Percentiles rank a stretch among this genome's conserved stretches.
Evolutionary conservation across 768 basidiomycete species (phyloP).

Genomic region (Trametes cinnabarina): DNA sequence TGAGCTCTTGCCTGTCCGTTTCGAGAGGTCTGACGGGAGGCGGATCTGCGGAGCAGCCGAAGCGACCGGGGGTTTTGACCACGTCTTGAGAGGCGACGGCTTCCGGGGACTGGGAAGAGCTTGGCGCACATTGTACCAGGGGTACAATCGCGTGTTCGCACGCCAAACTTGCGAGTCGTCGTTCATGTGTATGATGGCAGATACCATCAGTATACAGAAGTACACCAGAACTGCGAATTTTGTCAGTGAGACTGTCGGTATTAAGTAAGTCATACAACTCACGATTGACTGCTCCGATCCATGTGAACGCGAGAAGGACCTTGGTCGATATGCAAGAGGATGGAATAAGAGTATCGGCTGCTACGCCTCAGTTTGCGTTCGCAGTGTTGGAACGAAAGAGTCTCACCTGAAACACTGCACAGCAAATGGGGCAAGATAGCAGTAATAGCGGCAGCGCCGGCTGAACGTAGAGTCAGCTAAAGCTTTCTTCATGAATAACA

Average conservation of each 20-base stretch:
- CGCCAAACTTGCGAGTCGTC: constrained; percentile 53
- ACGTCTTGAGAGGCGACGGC: constrained; percentile 36
- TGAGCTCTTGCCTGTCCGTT: background rate
- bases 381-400: background rate
- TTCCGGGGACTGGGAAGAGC: constrained; percentile 34
- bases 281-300: constrained; percentile 34
- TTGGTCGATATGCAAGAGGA: constrained; percentile 49
- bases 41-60: constrained; percentile 13
- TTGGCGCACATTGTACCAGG: constrained; percentile 32
- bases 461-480: constrained; percentile 32
- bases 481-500: background rate
- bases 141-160: constrained; percentile 44
- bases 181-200: constrained; percentile 41
- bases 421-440: constrained; percentile 35
- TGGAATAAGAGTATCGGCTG: constrained; percentile 7
- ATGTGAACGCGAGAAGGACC: constrained; percentile 59
- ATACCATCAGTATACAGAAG: constrained; percentile 46
- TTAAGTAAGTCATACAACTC: background rate
- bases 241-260: background rate
- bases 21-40: constrained; percentile 6
- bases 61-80: constrained; percentile 29
- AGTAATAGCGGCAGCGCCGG: constrained; percentile 50
- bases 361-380: background rate
- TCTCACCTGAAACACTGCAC: constrained; percentile 30
- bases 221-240: constrained; percentile 53